A percentile compares a stretch with the other conserved stretches of the same genome.
phyloP scores from a whole-genome alignment of 305 asterid genomes.

The Euphrasia arctica region DNA sequence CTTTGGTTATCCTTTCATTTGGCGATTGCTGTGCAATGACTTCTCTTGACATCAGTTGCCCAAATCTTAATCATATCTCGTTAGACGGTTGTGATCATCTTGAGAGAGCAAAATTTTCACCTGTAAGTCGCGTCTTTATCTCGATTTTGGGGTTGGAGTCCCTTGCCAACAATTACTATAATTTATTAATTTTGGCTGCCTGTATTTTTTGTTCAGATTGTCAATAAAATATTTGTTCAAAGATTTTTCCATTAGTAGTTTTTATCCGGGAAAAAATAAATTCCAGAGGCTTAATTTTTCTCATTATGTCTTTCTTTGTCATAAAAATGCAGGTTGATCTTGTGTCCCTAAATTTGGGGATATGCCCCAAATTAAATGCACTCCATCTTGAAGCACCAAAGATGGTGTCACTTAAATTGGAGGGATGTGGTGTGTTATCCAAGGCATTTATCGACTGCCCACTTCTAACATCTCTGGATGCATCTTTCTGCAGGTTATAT shows the following conservation, averaged over 20 bases:
- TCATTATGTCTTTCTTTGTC: slow-evolving; percentile 3
- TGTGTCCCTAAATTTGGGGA: slow-evolving; percentile 75
- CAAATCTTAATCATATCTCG: slow-evolving; percentile 68
- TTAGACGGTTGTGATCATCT: slow-evolving; percentile 89
- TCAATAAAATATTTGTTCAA: no score
- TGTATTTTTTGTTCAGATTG: neutral
- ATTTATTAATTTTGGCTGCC: no score
- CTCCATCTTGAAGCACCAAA: slow-evolving; percentile 68
- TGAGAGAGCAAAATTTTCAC: slow-evolving; percentile 65
- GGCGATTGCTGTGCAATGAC: slow-evolving; percentile 78
- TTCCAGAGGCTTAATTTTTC: neutral
- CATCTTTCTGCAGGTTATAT: slow-evolving; percentile 86
- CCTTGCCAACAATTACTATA: neutral
- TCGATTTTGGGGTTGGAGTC: slow-evolving; percentile 9
- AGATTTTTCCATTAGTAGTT: no score
- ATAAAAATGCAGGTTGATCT: slow-evolving; percentile 69
- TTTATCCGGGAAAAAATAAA: neutral
- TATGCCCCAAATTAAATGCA: slow-evolving; percentile 67
- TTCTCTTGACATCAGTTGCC: slow-evolving; percentile 65
- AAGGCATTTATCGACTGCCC: slow-evolving; percentile 79
- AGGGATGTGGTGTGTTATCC: slow-evolving; percentile 84
- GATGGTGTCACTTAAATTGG: slow-evolving; percentile 76
- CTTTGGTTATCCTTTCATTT: slow-evolving; percentile 67
- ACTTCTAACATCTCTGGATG: slow-evolving; percentile 70
- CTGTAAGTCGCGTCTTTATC: slow-evolving; percentile 45